phyloP scores from a whole-genome alignment of 768 basidiomycete genomes.

The Butyriboletus loyo region DNA sequence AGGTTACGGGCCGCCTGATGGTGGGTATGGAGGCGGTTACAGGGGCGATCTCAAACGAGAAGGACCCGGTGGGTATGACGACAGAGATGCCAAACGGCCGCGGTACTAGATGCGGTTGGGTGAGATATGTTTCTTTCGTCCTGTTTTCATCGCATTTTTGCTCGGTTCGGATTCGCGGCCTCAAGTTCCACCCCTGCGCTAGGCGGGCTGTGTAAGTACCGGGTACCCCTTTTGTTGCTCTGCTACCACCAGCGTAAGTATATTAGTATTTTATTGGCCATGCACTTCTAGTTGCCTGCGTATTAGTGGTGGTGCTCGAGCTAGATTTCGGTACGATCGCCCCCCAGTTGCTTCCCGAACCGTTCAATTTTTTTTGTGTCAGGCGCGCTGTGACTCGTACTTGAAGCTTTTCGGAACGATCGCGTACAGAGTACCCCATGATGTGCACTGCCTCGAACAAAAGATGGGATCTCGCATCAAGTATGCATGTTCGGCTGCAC shows the following conservation, averaged over 20 bases:
- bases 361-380: neutral
- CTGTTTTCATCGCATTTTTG: constrained; percentile 23
- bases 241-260: constrained; percentile 33
- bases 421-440: neutral
- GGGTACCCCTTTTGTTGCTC: constrained; percentile 25
- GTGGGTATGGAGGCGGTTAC: constrained; percentile 53
- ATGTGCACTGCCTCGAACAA: neutral
- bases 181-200: constrained; percentile 28
- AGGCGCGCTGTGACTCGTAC: neutral
- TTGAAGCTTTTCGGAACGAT: neutral
- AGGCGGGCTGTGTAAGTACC: constrained; percentile 37
- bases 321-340: constrained; percentile 7
- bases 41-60: constrained; percentile 75
- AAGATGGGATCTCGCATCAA: constrained; percentile 18
- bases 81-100: constrained; percentile 78
- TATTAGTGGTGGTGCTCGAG: constrained; percentile 1
- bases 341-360: neutral
- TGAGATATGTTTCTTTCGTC: constrained; percentile 30
- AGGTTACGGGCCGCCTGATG: constrained; percentile 46
- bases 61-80: constrained; percentile 74
- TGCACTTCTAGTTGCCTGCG: constrained; percentile 3
- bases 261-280: constrained; percentile 33
- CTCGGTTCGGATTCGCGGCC: constrained; percentile 19
- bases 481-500: constrained; percentile 8
- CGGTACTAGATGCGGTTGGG: constrained; percentile 59